These are phyloP conservation scores for Alternaria sp. DNA, from an alignment of 2,329 filamentous ascomycete species.

Conservation along the genomic window DNA sequence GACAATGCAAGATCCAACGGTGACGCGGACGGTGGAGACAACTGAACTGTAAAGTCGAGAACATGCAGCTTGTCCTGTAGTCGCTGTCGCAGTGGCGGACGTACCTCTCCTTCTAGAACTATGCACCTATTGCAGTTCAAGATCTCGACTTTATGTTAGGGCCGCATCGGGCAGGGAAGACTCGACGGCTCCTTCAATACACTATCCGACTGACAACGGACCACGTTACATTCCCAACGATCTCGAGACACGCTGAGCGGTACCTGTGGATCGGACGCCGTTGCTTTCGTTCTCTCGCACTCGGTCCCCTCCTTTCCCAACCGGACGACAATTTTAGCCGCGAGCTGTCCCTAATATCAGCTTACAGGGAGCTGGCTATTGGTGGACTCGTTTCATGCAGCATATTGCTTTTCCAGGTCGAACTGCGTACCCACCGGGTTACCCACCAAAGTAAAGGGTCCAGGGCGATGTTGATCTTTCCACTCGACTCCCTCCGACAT, in stretches of 20 bases:
- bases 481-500: not conserved
- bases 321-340: conserved; percentile 8
- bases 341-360: not conserved
- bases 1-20: conserved; percentile 3
- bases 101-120: conserved; percentile 3
- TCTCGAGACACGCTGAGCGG: not conserved
- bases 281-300: not conserved
- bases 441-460: conserved; percentile 1
- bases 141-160: not conserved
- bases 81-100: not conserved
- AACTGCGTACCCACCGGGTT: conserved; percentile 2
- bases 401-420: conserved; percentile 4
- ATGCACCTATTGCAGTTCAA: not conserved
- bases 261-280: conserved; percentile 1
- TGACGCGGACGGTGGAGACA: conserved; percentile 8
- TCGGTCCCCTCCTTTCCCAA: not conserved
- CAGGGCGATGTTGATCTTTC: conserved; percentile 8
- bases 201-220: not conserved
- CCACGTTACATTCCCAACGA: not conserved
- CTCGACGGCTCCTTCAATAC: not conserved
- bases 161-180: not conserved
- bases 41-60: not conserved
- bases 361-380: not conserved
- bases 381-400: conserved; percentile 3
- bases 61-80: not conserved